Percentiles rank a stretch among this genome's conserved stretches.
Evolutionary conservation across 768 basidiomycete species (phyloP).

Genomic region (Holtermannia corniformis): DNA sequence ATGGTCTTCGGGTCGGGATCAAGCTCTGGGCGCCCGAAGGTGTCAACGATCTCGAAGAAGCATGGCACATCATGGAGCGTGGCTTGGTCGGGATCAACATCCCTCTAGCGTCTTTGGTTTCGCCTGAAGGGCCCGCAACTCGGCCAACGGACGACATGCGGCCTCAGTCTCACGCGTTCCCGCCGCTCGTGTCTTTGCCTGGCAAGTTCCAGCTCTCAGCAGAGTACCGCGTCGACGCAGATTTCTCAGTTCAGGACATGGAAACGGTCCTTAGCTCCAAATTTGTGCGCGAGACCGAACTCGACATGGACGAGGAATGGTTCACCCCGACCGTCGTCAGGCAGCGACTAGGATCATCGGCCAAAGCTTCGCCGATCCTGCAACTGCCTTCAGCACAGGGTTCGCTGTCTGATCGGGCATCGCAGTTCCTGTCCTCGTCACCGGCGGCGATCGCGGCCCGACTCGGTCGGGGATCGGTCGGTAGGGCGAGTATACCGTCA

Average conservation of each 20-base stretch:
- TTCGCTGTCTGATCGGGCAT: background rate
- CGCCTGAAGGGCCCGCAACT: conserved; percentile 2
- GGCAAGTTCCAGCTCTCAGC: conserved; percentile 20
- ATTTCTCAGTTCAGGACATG: conserved; percentile 36
- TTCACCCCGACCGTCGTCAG: conserved; percentile 37
- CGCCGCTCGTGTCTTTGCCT: conserved; percentile 25
- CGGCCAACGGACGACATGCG: background rate
- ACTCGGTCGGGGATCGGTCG: background rate
- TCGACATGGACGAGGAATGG: conserved; percentile 39
- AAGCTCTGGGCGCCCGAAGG: conserved; percentile 39
- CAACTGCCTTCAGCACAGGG: background rate
- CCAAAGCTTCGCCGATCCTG: background rate
- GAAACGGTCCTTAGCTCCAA: conserved; percentile 34
- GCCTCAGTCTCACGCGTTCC: conserved; percentile 16
- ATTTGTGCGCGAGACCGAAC: conserved; percentile 10
- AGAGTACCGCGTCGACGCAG: conserved; percentile 31
- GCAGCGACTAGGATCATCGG: conserved; percentile 8
- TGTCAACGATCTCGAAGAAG: conserved; percentile 20
- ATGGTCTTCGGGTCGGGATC: conserved; percentile 32
- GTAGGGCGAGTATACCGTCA: background rate
- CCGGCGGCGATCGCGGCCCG: background rate
- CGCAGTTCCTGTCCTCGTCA: background rate
- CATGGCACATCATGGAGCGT: conserved; percentile 38
- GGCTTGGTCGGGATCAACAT: conserved; percentile 28
- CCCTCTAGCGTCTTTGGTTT: conserved; percentile 15